A percentile compares a stretch with the other conserved stretches of the same genome.
Evolutionary conservation across 352 stramenopile genomes (phyloP).

Genomic region (Globisporangium middletonii): DNA sequence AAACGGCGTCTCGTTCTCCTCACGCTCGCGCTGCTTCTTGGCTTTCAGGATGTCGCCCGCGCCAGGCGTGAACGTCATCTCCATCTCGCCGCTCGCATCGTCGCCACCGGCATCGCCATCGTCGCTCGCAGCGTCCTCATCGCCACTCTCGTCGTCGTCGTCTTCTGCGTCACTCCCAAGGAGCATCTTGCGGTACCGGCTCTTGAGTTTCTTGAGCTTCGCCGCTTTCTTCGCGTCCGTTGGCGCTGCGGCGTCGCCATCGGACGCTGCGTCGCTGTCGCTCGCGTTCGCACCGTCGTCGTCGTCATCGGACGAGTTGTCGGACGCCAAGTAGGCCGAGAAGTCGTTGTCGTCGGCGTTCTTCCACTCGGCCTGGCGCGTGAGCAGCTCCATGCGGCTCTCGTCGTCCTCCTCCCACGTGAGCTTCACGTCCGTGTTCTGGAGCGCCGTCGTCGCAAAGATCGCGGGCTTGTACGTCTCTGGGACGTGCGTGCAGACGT

Average conservation of each 20-base stretch:
- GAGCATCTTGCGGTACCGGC: slow-evolving; percentile 74
- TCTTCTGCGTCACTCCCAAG: slow-evolving; percentile 69
- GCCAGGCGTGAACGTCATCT: slow-evolving; percentile 78
- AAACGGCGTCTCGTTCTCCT: slow-evolving; percentile 79
- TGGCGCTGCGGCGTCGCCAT: slow-evolving; percentile 8
- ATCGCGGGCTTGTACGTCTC: slow-evolving; percentile 93
- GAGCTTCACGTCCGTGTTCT: slow-evolving; percentile 91
- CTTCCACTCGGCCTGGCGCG: slow-evolving; percentile 70
- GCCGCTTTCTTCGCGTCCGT: slow-evolving; percentile 46
- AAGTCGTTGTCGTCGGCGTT: slow-evolving; percentile 91
- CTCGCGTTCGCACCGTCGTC: slow-evolving; percentile 41
- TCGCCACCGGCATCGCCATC: slow-evolving; percentile 14
- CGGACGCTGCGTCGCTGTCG: slow-evolving; percentile 23
- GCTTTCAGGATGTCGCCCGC: slow-evolving; percentile 60
- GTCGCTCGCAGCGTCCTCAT: slow-evolving; percentile 14
- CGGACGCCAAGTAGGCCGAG: slow-evolving; percentile 90
- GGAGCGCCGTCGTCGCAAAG: slow-evolving; percentile 91
- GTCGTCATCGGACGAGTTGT: slow-evolving; percentile 51
- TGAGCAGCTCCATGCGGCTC: slow-evolving; percentile 84
- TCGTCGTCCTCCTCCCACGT: slow-evolving; percentile 95
- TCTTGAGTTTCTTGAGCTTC: slow-evolving; percentile 78
- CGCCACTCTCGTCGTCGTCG: slow-evolving; percentile 30
- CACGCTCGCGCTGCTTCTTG: slow-evolving; percentile 71
- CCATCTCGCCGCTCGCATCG: slow-evolving; percentile 49
- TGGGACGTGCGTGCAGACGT: slow-evolving; percentile 75